Evolutionary conservation across 768 basidiomycete genomes (phyloP), one percentile per base, ranked within the genome.

Genomic region (Hydnomerulius pinastri): DNA sequence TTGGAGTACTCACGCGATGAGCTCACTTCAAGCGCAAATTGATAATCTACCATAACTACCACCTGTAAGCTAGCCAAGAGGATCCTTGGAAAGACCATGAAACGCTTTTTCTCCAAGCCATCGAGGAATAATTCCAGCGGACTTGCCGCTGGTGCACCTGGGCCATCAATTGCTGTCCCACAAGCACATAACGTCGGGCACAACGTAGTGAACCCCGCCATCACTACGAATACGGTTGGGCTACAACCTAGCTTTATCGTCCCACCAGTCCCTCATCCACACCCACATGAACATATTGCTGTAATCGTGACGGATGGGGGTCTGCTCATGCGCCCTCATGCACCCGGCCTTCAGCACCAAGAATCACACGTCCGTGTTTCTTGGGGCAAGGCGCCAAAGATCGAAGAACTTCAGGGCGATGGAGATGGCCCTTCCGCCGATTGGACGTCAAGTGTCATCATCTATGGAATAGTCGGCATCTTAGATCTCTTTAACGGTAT

Each of bases 381-480:
- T 12, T 91, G 87, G 87, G 81, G 79, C 1, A 87, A 83, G 65
- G 56, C 67, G 18, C 69, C 74, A 29, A 71, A 68, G 52, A 67
- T 89, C 9, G 80, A 83, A 60, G 81, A 84, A 60, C 51, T 84
- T 24, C 64, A 66, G 17, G 60, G 57, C 35, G 62, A 67, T 33
- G 63, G 53, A 27, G 71, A 64, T n/a, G 60, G 59, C 21, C 64
- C 71, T 7, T 67, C 63, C 12, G 56, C 69, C 17, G 75, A 82
- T 61, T 89, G 88, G 86, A 64, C 70, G 7, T 74, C 77, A 15
- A 67, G 75, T 50, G 78, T 80, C 33, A 66, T 88, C 37, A 76
- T 90, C 10, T 86, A 90, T 65, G 91, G 90, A 11, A 81, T 93
- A 55, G 72, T 92, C 37, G 90, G 90, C 13, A 72, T 89, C 15